Evolutionary conservation across 805 yeast genomes (phyloP).

Genomic region (Candida quercuum): DNA sequence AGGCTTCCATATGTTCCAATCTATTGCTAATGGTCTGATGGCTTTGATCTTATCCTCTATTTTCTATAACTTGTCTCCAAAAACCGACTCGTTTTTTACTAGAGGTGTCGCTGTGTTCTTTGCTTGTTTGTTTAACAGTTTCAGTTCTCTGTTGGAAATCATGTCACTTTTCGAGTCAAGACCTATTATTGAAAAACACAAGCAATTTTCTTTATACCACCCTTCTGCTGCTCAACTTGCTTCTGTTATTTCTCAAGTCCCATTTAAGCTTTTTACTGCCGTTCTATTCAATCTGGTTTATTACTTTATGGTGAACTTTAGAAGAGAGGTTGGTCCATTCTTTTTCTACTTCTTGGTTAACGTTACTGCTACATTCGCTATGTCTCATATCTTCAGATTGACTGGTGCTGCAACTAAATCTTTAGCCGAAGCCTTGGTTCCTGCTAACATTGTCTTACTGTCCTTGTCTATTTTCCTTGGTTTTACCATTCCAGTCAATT

Average conservation of each 20-base stretch:
- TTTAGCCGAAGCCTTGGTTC: conserved; percentile 49
- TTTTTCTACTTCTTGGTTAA: conserved; percentile 44
- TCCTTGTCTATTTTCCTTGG: conserved; percentile 47
- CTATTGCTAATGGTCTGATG: conserved; percentile 40
- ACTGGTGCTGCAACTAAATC: conserved; percentile 43
- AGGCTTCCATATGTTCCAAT: conserved; percentile 38
- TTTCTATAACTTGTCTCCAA: conserved; percentile 41
- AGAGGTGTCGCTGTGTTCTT: conserved; percentile 62
- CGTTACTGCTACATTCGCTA: conserved; percentile 36
- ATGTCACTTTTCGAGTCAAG: conserved; percentile 48
- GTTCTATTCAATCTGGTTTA: conserved; percentile 41
- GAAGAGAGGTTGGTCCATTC: conserved; percentile 46
- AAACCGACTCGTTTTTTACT: conserved; percentile 42
- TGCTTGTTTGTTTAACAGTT: conserved; percentile 54
- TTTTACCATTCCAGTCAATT: conserved; percentile 47
- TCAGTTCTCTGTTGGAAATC: conserved; percentile 50
- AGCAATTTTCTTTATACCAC: conserved; percentile 63
- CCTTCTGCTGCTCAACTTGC: conserved; percentile 74
- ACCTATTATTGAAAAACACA: conserved; percentile 65
- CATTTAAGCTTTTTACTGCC: conserved; percentile 46
- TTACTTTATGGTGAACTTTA: conserved; percentile 53
- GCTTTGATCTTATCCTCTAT: conserved; percentile 50
- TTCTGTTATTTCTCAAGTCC: conserved; percentile 53
- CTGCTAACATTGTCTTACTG: conserved; percentile 42
- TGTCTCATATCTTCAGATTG: conserved; percentile 50